These are phyloP conservation scores for Alternaria brassicae DNA, from an alignment of 2,329 filamentous ascomycete species.

Conservation along the genomic window DNA sequence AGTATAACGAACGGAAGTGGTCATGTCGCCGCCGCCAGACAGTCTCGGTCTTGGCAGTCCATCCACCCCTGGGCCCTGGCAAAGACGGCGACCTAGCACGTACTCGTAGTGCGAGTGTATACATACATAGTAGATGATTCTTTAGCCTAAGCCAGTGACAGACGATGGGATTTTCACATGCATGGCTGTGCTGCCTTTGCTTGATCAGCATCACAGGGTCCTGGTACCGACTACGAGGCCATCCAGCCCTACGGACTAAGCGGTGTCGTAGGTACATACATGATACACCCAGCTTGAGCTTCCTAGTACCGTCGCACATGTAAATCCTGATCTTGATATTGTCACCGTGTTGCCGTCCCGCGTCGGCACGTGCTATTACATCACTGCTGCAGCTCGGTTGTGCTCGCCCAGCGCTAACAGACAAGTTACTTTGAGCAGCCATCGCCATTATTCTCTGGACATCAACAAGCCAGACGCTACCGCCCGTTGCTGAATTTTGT, in stretches of 20 bases:
- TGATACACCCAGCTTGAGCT: too few relatives aligned
- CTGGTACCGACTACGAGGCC: not conserved
- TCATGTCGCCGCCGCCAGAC: slow-evolving; percentile 11
- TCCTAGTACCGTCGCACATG: not conserved
- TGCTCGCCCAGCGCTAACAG: slow-evolving; percentile 22
- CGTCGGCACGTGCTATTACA: slow-evolving; percentile 41
- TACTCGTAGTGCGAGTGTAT: not conserved
- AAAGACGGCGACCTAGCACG: slow-evolving; percentile 4
- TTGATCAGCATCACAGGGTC: not conserved
- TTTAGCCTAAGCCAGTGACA: not conserved
- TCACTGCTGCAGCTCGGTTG: slow-evolving; percentile 33
- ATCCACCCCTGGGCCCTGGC: slow-evolving; percentile 11
- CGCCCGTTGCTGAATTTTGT: slow-evolving; percentile 6
- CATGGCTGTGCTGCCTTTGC: not conserved
- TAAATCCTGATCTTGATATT: slow-evolving; percentile 22
- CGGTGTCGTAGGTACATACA: too few relatives aligned
- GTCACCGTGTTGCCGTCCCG: slow-evolving; percentile 19
- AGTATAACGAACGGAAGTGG: slow-evolving; percentile 8
- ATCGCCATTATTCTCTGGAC: slow-evolving; percentile 20
- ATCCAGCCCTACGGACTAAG: not conserved
- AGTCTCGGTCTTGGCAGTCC: slow-evolving; percentile 7
- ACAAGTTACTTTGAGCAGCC: slow-evolving; percentile 14
- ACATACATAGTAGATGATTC: not conserved
- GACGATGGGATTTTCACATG: not conserved
- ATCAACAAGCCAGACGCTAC: slow-evolving; percentile 18